Base-by-base conservation (phyloP, 2,329 filamentous ascomycete genomes). In the Mollisiaceae sp. region DNA sequence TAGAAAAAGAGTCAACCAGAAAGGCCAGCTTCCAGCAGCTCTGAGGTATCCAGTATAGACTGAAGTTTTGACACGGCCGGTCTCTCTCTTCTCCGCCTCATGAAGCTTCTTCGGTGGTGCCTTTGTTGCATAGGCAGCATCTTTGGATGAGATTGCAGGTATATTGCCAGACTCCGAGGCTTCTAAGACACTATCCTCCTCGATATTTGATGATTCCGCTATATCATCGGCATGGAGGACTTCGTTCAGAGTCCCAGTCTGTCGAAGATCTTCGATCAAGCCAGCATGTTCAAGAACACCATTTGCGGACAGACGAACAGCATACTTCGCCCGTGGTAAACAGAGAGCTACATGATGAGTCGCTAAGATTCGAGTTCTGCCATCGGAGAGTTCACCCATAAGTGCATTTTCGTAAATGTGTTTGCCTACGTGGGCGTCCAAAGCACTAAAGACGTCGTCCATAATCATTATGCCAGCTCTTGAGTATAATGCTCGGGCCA, bases 401-500 rank as follows among this genome's bases (percentile, higher is more conserved):
- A 94, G 80, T 64, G 90, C 92, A 65, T 91, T 84, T 66, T 93
- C 89, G 69, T 91, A 92, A 52, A 94, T 89, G 69, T 93, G 88
- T 41, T 89, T 86, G 11, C 91, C 91, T 43, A 93, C 91, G 72
- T 93, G 90, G 4, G 90, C 89, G 75, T 95, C 92, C 4, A 94
- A 85, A 18, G 92, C 72, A 73, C 88, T 91, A 75, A 95, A 93
- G 38, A 94, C 90, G 72, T 95, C 92, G 75, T 95, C 92, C 74
- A 94, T 82, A 20, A 94, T 80, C 4, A 95, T 80, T 60, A 93
- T 88, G 0, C 89, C 87, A 0, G 90, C 90, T 18, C 91, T 83
- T 2, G 91, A 93, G 77, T 94, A 94, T 32, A 94, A 82, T 1
- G 91, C 91, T 59, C 92, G 82, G 1, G 91, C 92, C 68, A 95